These are phyloP conservation scores for Boletus mariae DNA, from an alignment of 1,284 basidiomycete species.

Conservation along the genomic window DNA sequence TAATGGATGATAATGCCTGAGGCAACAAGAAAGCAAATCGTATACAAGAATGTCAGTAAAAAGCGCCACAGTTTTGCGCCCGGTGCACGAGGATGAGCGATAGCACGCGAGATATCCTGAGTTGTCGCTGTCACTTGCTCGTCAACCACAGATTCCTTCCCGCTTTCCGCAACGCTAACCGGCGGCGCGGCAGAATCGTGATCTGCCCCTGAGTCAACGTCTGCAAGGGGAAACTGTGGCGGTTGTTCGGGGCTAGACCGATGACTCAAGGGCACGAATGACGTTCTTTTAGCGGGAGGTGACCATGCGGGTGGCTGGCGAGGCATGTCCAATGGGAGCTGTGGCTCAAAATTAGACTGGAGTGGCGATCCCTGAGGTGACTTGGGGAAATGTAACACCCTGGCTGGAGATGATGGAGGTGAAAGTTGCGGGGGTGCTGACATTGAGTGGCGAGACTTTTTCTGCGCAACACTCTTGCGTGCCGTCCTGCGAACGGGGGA, in stretches of 20 bases:
- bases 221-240: constrained; percentile 7
- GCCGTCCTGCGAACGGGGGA: constrained; percentile 51
- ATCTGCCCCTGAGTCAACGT: constrained; percentile 14
- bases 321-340: constrained; percentile 41
- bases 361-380: constrained; percentile 32
- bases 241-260: constrained; percentile 10
- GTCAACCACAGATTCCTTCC: constrained; percentile 9
- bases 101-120: constrained; percentile 36
- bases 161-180: constrained; percentile 18
- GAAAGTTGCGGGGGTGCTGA: constrained; percentile 67
- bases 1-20: constrained; percentile 47
- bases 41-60: constrained; percentile 39
- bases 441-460: constrained; percentile 60
- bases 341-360: constrained; percentile 56
- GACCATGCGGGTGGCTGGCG: constrained; percentile 20
- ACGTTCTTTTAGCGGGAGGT: constrained; percentile 10
- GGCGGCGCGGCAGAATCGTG: constrained; percentile 18
- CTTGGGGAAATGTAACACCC: constrained; percentile 12
- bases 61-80: constrained; percentile 19
- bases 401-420: constrained; percentile 39
- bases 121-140: constrained; percentile 33
- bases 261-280: constrained; percentile 19
- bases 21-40: constrained; percentile 37
- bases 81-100: constrained; percentile 15
- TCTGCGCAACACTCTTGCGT: constrained; percentile 47